phyloP scores from a whole-genome alignment of 495 filamentous ascomycete genomes.

The Penicillium malachiteum region DNA sequence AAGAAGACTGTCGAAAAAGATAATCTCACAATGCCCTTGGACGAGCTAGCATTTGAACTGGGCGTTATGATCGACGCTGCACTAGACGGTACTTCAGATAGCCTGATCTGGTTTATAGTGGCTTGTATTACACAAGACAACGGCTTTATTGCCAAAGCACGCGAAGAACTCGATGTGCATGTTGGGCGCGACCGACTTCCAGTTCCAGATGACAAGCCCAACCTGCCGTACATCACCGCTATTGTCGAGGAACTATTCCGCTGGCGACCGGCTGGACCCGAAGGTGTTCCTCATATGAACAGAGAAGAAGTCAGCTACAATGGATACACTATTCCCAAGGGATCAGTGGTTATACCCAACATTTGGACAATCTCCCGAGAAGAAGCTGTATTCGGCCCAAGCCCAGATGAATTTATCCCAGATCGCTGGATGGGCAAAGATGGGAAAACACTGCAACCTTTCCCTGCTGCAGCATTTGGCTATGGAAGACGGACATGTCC shows the following conservation, averaged over 20 bases:
- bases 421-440: constrained; percentile 26
- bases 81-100: constrained; percentile 15
- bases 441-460: not conserved
- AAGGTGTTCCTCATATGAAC: constrained; percentile 52
- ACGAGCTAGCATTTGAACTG: constrained; percentile 21
- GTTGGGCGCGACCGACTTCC: constrained; percentile 35
- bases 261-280: constrained; percentile 42
- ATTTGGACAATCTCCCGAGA: constrained; percentile 35
- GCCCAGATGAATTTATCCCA: constrained; percentile 27
- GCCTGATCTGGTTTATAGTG: constrained; percentile 18
- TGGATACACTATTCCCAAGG: constrained; percentile 52
- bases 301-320: constrained; percentile 54
- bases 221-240: constrained; percentile 41
- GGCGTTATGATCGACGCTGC: constrained; percentile 24
- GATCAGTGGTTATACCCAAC: constrained; percentile 44
- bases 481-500: constrained; percentile 33
- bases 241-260: constrained; percentile 42
- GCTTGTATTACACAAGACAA: constrained; percentile 14
- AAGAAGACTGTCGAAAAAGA: constrained; percentile 6
- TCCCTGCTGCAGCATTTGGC: constrained; percentile 21
- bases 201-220: constrained; percentile 19
- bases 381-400: constrained; percentile 9
- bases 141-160: constrained; percentile 36
- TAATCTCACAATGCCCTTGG: constrained; percentile 7
- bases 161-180: constrained; percentile 55